Evolutionary conservation across 441 rosid genomes (phyloP), one percentile per base, ranked within the genome.

Genomic region (Kokia cookei): DNA sequence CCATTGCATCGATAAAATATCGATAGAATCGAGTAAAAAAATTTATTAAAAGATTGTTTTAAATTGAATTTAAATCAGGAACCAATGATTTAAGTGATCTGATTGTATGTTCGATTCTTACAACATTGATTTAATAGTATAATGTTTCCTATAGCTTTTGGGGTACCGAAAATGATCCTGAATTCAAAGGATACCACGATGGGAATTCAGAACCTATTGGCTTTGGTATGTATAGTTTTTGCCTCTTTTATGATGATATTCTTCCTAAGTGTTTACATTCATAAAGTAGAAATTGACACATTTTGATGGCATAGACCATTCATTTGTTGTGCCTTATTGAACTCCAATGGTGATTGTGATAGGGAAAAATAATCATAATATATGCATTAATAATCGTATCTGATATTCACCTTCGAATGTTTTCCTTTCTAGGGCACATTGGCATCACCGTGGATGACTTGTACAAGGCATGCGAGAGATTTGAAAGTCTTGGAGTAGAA

Each of bases 201-300:
- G 98, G 99, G 75, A 93, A 95, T 82, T 84, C 97, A 5, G 98
- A 95, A 48, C 99, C 97, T 79, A 85, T 88, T 72, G 98, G 99
- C 74, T 93, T 93, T 75, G 99, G 98, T 95, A 88, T 60, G 82
- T 10, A 29, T 62, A 61, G 63, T 43, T 63, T 62, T 66, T 75
- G 62, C 47, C 6, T 37, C 55, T 14, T 43, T 50, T 51, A 0
- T 14, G 10, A 50, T 51, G 50, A 32, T 24, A 9, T 7, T 37
- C 19, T 62, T 50, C 50, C 45, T n/a, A 57, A 58, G n/a, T 19
- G 0, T 42, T 40, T 42, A 42, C 37, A 19, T 72, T 27, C 2
- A 27, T 15, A 27, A 14, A 55, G 19, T 11, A 10, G 59, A 22
- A 15, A 27, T 1, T 19, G 61, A 74, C 17, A 22, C 32, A 64